Evolutionary conservation across 495 filamentous ascomycete species (phyloP).

Genomic region (Pyrenula aspistea): DNA sequence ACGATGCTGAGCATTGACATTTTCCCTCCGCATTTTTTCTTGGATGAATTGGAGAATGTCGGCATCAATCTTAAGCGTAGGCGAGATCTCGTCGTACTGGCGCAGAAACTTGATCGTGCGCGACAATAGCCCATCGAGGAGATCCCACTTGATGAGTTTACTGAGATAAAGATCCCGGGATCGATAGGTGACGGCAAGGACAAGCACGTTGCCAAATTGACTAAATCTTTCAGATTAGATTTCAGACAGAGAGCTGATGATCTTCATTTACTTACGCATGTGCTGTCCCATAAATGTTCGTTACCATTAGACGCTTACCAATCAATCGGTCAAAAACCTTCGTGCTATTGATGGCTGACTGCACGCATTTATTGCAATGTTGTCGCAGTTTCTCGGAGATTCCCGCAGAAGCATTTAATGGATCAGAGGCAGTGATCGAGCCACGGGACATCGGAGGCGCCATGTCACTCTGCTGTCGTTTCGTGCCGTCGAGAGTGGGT

Average conservation of each 20-base stretch:
- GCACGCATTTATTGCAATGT: constrained; percentile 47
- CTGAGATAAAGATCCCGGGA: constrained; percentile 26
- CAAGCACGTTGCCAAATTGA: constrained; percentile 94
- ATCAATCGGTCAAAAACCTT: constrained; percentile 67
- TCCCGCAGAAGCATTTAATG: constrained; percentile 11
- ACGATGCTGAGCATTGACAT: no score
- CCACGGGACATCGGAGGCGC: constrained; percentile 11
- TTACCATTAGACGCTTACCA: constrained; percentile 62
- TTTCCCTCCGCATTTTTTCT: constrained; percentile 20
- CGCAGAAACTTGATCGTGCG: constrained; percentile 63
- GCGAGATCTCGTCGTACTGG: constrained; percentile 48
- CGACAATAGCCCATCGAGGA: constrained; percentile 34
- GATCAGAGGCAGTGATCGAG: constrained; percentile 5
- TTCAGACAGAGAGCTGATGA: no score
- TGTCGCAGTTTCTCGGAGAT: constrained; percentile 28
- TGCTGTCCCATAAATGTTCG: constrained; percentile 89
- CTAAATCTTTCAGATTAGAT: constrained; percentile 30
- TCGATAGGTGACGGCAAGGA: constrained; percentile 69
- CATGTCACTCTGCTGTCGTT: constrained; percentile 24
- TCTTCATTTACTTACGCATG: constrained; percentile 73
- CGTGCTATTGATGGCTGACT: constrained; percentile 74
- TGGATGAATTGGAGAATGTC: constrained; percentile 53
- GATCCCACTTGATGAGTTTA: constrained; percentile 33
- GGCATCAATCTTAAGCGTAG: constrained; percentile 53
- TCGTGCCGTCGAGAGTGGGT: constrained; percentile 11